Evolutionary conservation across 495 filamentous ascomycete species (phyloP).

Genomic region (Podospora fimiseda): DNA sequence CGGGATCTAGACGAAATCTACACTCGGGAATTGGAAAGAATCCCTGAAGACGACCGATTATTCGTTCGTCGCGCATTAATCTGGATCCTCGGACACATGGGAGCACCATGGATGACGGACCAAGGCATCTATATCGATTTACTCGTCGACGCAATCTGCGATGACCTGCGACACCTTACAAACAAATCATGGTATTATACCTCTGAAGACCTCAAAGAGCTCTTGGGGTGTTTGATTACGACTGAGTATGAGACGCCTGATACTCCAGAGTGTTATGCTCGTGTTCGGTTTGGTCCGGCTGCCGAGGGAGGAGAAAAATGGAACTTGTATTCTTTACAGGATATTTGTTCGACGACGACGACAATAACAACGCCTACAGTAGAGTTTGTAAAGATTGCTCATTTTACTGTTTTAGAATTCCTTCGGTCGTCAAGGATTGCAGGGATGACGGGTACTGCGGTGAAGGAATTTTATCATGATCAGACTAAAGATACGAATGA

Average conservation of each 20-base stretch:
- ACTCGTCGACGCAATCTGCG: neutral
- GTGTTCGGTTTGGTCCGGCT: neutral
- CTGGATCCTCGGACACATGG: constrained; percentile 3
- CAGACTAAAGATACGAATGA: too few relatives aligned
- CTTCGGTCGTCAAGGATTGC: too few relatives aligned
- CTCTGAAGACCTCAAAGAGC: neutral
- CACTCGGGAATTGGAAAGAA: constrained; percentile 25
- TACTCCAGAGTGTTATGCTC: too few relatives aligned
- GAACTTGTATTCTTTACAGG: neutral
- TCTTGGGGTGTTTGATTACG: neutral
- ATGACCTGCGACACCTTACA: neutral
- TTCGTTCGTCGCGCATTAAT: constrained; percentile 17
- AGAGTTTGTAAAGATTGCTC: neutral
- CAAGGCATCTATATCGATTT: neutral
- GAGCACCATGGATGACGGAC: neutral
- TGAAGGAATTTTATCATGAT: too few relatives aligned
- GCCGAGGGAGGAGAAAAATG: neutral
- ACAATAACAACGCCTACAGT: neutral
- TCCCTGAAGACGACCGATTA: constrained; percentile 18
- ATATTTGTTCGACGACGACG: neutral
- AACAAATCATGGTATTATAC: neutral
- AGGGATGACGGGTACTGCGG: too few relatives aligned
- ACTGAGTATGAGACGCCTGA: neutral
- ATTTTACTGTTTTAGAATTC: neutral
- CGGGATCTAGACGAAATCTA: constrained; percentile 36